These are phyloP conservation scores for Jatropha curcas DNA, from an alignment of 345 rosid genomes.

Conservation along the genomic window DNA sequence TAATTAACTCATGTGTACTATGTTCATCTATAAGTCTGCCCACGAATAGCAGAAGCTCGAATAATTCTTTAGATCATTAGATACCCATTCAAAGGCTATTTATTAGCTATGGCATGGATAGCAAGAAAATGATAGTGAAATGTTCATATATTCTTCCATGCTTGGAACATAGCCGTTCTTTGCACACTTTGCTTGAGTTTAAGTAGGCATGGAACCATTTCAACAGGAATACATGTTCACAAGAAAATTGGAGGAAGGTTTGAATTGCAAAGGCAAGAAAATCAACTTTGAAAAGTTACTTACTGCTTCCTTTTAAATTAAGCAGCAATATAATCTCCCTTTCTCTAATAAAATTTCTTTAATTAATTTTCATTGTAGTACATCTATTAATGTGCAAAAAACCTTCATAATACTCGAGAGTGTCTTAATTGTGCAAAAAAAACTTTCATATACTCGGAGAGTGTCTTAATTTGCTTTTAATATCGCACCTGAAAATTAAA, in stretches of 20 bases:
- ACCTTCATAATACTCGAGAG: conserved; percentile 20
- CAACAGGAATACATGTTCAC: background rate
- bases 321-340: conserved; percentile 8
- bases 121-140: too few species aligned
- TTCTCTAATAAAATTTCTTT: background rate
- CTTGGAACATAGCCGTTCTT: conserved; percentile 12
- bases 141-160: too few species aligned
- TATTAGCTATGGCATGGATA: too few species aligned
- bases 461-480: background rate
- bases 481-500: conserved; percentile 16
- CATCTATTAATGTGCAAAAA: background rate
- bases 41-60: too few species aligned
- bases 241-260: too few species aligned
- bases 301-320: conserved; percentile 12
- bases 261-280: too few species aligned
- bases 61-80: too few species aligned
- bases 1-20: too few species aligned
- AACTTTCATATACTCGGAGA: too few species aligned
- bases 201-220: background rate
- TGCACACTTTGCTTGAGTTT: conserved; percentile 17
- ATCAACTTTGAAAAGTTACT: background rate
- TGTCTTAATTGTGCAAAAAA: too few species aligned
- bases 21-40: too few species aligned
- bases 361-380: conserved; percentile 16
- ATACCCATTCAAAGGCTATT: too few species aligned